Evolutionary conservation across 2,329 filamentous ascomycete genomes (phyloP).

Genomic region (Neurospora sp.): DNA sequence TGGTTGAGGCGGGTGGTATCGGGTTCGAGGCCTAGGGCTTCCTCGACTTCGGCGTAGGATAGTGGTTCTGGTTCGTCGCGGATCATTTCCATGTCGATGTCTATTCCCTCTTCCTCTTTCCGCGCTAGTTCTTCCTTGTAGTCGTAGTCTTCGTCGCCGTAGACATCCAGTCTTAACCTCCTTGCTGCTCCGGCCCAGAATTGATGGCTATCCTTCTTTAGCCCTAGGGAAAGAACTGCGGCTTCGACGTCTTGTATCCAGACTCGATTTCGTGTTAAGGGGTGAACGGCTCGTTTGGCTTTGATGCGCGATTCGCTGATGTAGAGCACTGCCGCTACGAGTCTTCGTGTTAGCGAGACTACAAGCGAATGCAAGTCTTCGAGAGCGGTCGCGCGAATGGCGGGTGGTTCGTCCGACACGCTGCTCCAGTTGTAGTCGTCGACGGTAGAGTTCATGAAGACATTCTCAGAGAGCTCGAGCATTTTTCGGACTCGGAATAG

Average conservation of each 20-base stretch:
- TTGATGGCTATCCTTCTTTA: conserved; percentile 26
- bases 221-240: conserved; percentile 36
- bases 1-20: neutral
- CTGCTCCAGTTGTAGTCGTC: conserved; percentile 59
- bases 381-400: conserved; percentile 66
- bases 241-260: conserved; percentile 37
- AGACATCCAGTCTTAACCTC: conserved; percentile 39
- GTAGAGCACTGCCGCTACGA: conserved; percentile 61
- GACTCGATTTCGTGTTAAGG: conserved; percentile 24
- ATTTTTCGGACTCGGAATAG: conserved; percentile 52
- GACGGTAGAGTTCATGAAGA: conserved; percentile 67
- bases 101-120: neutral
- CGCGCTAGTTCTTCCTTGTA: conserved; percentile 5
- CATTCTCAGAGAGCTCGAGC: conserved; percentile 50
- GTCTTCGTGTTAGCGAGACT: conserved; percentile 56
- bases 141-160: conserved; percentile 23
- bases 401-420: conserved; percentile 52
- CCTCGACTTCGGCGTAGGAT: conserved; percentile 36
- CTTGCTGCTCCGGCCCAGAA: conserved; percentile 42
- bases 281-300: conserved; percentile 28
- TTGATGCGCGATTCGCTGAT: conserved; percentile 61
- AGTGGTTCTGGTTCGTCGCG: conserved; percentile 22
- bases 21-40: conserved; percentile 21
- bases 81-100: conserved; percentile 7
- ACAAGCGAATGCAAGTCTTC: conserved; percentile 63